Base-by-base conservation (phyloP, 495 filamentous ascomycete species). In the Thozetella sp. region DNA sequence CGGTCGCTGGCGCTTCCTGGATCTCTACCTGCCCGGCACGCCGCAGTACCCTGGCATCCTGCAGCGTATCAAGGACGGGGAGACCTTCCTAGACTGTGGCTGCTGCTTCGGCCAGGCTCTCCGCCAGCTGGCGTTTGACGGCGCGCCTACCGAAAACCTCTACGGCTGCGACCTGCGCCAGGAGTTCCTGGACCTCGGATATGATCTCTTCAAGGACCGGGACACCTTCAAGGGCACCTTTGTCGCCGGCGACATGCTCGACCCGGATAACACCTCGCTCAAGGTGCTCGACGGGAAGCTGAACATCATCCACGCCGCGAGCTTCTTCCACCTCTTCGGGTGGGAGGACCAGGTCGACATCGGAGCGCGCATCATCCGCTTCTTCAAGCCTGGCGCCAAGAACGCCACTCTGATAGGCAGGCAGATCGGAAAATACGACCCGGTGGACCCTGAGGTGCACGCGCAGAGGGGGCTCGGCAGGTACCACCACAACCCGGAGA, bases 321-420 rank as follows among this genome's bases (percentile, higher is more conserved):
- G 77, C 0, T 85, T 90, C 61, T 80, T 90, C 46, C 86, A 90
- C 55, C 72, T 89, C 6, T 90, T 87, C 56, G 61, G 59, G n/a
- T 84, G 72, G 62, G 75, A 80, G 0, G 67, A 80, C 6, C 87
- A 90, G 61, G 66, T 84, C 10, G 40, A 62, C 0, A 63, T 82
- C 10, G 79, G 76, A 1, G 79, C 78, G 58, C 68, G 72, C 3
- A 62, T 89, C 2, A 66, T 81, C 0, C 61, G 56, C 23, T 68
- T 90, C 9, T 67, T 87, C 22, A 68, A 71, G 55, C 60, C 67
- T 4, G 65, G 72, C 17, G 60, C 66, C 34, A 63, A 60, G 0
- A 72, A 72, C 17, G 67, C 72, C 20, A 74, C 77, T 62, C 65
- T 81, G 13, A 60, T 77, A 26, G 79, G 80, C 3, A 71, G 77